Evolutionary conservation across 306 rosid genomes (phyloP).

Genomic region (Adenanthera pavonina): DNA sequence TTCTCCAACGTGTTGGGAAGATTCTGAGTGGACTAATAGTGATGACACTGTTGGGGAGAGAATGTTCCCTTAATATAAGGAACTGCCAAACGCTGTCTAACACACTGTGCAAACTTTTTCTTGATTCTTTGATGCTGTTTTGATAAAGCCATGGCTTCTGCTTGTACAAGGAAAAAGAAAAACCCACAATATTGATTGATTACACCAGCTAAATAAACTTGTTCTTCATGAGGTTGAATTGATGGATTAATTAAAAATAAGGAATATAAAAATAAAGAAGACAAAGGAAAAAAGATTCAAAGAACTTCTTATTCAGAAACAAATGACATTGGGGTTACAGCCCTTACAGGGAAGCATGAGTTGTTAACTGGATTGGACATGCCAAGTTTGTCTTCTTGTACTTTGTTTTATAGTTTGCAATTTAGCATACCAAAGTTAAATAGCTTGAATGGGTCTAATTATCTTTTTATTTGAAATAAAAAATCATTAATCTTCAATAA

Average conservation of each 20-base stretch:
- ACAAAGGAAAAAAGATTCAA: constrained; percentile 19
- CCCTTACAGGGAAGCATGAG: constrained; percentile 48
- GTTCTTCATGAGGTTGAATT: constrained; percentile 13
- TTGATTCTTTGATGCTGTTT: background rate
- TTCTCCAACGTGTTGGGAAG: constrained; percentile 87
- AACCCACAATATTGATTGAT: background rate
- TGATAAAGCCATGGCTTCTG: background rate
- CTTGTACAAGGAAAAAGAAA: background rate
- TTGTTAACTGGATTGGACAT: constrained; percentile 51
- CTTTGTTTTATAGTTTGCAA: constrained; percentile 37
- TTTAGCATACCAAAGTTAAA: constrained; percentile 26
- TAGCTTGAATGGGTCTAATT: constrained; percentile 8
- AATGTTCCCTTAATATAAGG: constrained; percentile 52
- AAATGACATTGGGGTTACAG: constrained; percentile 31
- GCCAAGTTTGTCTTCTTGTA: constrained; percentile 44
- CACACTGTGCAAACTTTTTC: constrained; percentile 28
- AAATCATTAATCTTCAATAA: too few species aligned
- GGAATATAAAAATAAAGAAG: constrained; percentile 5
- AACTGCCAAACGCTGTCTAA: constrained; percentile 44
- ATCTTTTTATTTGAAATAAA: background rate
- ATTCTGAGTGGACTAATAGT: constrained; percentile 55
- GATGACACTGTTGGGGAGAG: constrained; percentile 44
- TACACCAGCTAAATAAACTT: constrained; percentile 43
- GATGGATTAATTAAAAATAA: background rate
- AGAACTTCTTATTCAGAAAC: constrained; percentile 37